Evolutionary conservation across 805 yeast genomes (phyloP).

Genomic region (Ogataea dorogensis): DNA sequence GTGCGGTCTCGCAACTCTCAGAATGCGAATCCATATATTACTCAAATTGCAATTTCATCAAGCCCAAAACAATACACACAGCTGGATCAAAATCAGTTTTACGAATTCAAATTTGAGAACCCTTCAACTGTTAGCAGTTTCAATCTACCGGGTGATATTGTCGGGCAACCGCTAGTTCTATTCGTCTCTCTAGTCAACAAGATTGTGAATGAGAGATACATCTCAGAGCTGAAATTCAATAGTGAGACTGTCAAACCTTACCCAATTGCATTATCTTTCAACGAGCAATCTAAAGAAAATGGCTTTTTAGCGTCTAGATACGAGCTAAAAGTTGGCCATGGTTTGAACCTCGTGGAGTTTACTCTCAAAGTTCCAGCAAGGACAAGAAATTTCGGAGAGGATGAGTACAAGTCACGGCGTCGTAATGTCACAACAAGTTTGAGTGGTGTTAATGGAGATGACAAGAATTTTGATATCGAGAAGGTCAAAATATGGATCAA

Average conservation of each 20-base stretch:
- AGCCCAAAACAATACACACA: conserved; percentile 27
- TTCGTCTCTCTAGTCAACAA: conserved; percentile 43
- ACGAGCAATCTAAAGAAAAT: conserved; percentile 22
- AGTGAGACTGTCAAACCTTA: conserved; percentile 44
- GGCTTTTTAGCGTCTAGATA: conserved; percentile 36
- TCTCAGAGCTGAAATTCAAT: conserved; percentile 40
- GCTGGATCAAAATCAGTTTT: conserved; percentile 22
- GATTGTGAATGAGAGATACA: conserved; percentile 38
- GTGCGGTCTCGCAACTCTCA: not conserved
- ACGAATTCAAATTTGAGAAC: conserved; percentile 31
- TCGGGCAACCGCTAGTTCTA: conserved; percentile 43
- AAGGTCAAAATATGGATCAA: conserved; percentile 41
- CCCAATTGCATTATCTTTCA: conserved; percentile 40
- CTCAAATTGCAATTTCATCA: conserved; percentile 38
- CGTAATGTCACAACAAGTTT: conserved; percentile 9
- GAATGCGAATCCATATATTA: conserved; percentile 32
- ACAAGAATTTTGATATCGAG: conserved; percentile 29
- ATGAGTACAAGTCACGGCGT: conserved; percentile 17
- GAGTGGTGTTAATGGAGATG: conserved; percentile 8
- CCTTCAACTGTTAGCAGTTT: conserved; percentile 42
- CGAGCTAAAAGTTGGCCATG: conserved; percentile 46
- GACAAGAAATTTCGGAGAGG: conserved; percentile 4
- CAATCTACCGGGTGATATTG: conserved; percentile 45
- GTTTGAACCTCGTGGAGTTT: conserved; percentile 45
- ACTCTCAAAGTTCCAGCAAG: conserved; percentile 28